phyloP scores from a whole-genome alignment of 2,329 filamentous ascomycete genomes.

The Sporothrix phasma region DNA sequence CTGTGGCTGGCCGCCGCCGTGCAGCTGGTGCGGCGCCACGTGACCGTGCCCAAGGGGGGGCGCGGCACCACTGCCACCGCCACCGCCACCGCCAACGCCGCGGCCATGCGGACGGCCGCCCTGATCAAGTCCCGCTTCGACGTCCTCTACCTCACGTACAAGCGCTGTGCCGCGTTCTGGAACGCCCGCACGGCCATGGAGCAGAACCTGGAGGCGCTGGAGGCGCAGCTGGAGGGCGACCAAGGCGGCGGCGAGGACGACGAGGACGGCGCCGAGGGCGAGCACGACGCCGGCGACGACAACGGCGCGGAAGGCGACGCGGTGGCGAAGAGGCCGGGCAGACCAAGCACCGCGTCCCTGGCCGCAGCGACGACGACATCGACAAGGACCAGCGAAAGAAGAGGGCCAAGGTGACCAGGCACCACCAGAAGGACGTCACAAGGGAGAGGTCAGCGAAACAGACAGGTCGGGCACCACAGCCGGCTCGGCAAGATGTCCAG shows the following conservation, averaged over 20 bases:
- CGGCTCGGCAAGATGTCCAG: neutral
- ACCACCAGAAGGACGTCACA: neutral
- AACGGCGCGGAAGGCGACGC: neutral
- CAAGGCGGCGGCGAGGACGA: neutral
- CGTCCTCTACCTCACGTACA: slow-evolving; percentile 10
- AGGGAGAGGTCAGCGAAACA: neutral
- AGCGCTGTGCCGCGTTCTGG: slow-evolving; percentile 5
- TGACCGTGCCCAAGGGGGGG: neutral
- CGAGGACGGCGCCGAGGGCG: neutral
- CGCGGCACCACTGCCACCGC: neutral
- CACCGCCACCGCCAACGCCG: no score
- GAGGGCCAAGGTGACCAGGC: neutral
- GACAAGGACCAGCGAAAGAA: neutral
- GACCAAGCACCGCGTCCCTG: neutral
- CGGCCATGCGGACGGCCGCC: no score
- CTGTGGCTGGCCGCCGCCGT: slow-evolving; percentile 8
- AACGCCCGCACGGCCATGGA: slow-evolving; percentile 10
- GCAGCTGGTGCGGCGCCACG: neutral
- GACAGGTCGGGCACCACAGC: neutral
- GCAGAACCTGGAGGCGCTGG: slow-evolving; percentile 8
- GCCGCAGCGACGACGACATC: neutral
- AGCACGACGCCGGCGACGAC: neutral
- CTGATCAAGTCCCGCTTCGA: slow-evolving; percentile 12
- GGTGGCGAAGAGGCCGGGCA: neutral
- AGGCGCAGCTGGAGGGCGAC: neutral